Percentiles rank a stretch among this genome's conserved stretches.
These are phyloP conservation scores for Globisporangium solare DNA, from an alignment of 352 stramenopile genomes.

Conservation along the genomic window DNA sequence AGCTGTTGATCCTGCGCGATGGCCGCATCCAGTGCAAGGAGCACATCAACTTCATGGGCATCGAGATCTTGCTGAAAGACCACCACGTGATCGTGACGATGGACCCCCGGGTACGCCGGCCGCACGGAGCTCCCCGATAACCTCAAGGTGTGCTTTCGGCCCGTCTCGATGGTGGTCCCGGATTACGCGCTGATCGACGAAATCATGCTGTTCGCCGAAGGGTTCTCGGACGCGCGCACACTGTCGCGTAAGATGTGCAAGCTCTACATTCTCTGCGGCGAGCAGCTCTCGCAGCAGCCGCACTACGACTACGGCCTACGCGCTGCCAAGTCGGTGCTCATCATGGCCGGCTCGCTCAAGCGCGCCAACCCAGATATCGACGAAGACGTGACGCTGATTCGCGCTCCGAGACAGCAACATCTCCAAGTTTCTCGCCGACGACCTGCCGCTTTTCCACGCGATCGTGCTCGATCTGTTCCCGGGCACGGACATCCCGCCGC, in stretches of 20 bases:
- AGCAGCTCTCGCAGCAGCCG: conserved; percentile 92
- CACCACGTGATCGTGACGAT: conserved; percentile 98
- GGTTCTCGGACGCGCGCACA: conserved; percentile 92
- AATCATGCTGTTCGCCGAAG: conserved; percentile 96
- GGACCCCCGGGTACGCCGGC: conserved; percentile 95
- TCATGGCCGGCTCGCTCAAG: conserved; percentile 91
- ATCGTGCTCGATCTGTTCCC: conserved; percentile 93
- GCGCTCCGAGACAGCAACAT: conserved; percentile 91
- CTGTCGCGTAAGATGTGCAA: conserved; percentile 95
- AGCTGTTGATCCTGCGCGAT: conserved; percentile 75
- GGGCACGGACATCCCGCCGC: conserved; percentile 65
- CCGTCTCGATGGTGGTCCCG: conserved; percentile 96
- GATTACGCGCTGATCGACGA: conserved; percentile 95
- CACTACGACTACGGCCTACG: conserved; percentile 95
- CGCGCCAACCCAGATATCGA: conserved; percentile 63
- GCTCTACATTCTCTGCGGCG: conserved; percentile 91
- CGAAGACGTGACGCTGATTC: conserved; percentile 89
- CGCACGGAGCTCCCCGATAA: conserved; percentile 96
- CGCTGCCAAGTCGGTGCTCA: conserved; percentile 91
- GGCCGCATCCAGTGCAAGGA: conserved; percentile 78
- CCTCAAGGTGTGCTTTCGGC: conserved; percentile 94
- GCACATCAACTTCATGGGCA: conserved; percentile 95
- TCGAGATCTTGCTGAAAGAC: conserved; percentile 93
- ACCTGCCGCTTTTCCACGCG: conserved; percentile 89
- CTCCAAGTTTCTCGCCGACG: conserved; percentile 92